Base-by-base conservation (phyloP, 192 early-diverging fungal species). In the Entophlyctis helioformis region DNA sequence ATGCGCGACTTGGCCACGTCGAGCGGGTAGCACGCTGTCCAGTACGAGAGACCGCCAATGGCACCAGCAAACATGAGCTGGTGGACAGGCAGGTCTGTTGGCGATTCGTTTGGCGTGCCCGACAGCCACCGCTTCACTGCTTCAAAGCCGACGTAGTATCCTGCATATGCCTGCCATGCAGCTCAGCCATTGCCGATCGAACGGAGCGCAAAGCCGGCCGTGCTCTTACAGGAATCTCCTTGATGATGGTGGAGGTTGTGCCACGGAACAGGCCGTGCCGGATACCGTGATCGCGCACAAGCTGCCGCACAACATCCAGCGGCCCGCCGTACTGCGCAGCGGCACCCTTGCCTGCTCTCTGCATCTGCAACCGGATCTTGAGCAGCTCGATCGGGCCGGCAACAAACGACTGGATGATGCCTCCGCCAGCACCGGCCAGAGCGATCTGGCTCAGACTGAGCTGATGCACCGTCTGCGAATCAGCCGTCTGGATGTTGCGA, bases 131-230 rank as follows among this genome's bases (percentile, higher is more conserved):
- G 72, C 63, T 88, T 89, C 34, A 75, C 56, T 31, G 62, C 67
- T 53, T 92, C 89, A 56, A 89, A 92, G 19, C 83, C 89, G 8
- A 73, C 54, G 51, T 92, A 92, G 56, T 87, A 92, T 36, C 82
- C 89, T 31, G 84, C 82, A 47, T 90, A 85, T 1, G 77, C 86
- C 12, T 53, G 20, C 3, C 13, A 11, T n/a, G 22, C 24, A 15
- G 39, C 11, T 8, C 39, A 37, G 46, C 38, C 8, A 32, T 29
- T 9, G 6, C 43, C 29, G 13, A 32, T 9, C 6, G 13, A n/a
- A 18, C 16, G 10, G 39, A 20, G 9, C 28, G 12, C 16, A 44
- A 20, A 13, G 16, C 15, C 26, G 25, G 19, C 3, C 35, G 18
- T 22, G 4, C 5, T 51, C 42, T 23, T 26, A 53, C 42, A 25